Conservation (phyloP, 1,284 basidiomycete genomes). For the Neolentinus lepideus region DNA sequence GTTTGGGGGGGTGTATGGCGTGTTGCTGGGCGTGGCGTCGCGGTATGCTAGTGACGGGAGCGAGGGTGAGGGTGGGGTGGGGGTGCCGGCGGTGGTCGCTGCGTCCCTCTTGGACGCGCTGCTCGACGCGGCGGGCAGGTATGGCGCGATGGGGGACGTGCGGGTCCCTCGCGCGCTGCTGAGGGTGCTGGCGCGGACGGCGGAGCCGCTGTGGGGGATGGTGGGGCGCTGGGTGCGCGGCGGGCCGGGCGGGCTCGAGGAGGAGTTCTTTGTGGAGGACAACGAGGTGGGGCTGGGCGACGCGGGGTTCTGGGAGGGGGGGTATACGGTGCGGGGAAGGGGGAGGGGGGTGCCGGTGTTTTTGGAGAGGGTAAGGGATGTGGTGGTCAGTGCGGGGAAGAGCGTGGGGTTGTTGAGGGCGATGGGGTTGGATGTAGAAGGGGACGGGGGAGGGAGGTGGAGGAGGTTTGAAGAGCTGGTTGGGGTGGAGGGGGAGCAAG, state of each 20-base stretch:
- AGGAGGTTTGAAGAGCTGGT: slow-evolving; percentile 14
- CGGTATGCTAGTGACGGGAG: background rate
- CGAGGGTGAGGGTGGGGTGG: slow-evolving; percentile 7
- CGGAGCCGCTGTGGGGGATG: slow-evolving; percentile 70
- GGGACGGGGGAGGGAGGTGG: slow-evolving; percentile 21
- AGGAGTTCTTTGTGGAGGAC: slow-evolving; percentile 79
- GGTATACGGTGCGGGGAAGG: slow-evolving; percentile 45
- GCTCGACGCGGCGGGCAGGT: slow-evolving; percentile 44
- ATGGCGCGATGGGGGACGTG: slow-evolving; percentile 47
- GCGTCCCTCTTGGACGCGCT: slow-evolving; percentile 58
- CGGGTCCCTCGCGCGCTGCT: slow-evolving; percentile 48
- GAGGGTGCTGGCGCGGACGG: slow-evolving; percentile 53
- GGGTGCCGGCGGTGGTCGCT: slow-evolving; percentile 39
- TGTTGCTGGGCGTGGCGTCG: slow-evolving; percentile 38
- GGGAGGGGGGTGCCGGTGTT: slow-evolving; percentile 45
- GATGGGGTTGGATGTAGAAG: slow-evolving; percentile 18
- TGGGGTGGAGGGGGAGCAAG: background rate
- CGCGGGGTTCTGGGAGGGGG: slow-evolving; percentile 78
- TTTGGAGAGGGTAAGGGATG: slow-evolving; percentile 47
- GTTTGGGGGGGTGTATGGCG: slow-evolving; percentile 50
- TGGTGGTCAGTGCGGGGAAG: slow-evolving; percentile 70
- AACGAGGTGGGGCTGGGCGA: slow-evolving; percentile 57
- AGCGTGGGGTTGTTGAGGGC: slow-evolving; percentile 64
- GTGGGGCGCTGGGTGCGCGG: slow-evolving; percentile 57
- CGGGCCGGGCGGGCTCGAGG: slow-evolving; percentile 37